A percentile compares a stretch with the other conserved stretches of the same genome.
These are phyloP conservation scores for Metschnikowia lachancei DNA, from an alignment of 805 yeast genomes.

Conservation along the genomic window DNA sequence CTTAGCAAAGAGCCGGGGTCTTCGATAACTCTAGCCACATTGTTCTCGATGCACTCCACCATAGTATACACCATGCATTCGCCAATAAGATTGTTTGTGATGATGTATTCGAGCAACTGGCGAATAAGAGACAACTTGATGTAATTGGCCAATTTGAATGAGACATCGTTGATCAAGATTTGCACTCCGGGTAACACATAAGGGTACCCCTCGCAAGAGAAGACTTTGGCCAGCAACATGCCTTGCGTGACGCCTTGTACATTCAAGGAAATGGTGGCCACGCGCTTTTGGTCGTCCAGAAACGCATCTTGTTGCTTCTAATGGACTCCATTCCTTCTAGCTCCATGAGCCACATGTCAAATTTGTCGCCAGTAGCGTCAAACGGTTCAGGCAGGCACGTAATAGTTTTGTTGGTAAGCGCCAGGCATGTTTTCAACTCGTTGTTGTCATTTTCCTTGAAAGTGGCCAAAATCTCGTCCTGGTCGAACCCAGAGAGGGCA, in stretches of 20 bases:
- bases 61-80: slow-evolving; percentile 65
- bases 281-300: slow-evolving; percentile 23
- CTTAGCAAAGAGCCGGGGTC: slow-evolving; percentile 67
- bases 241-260: slow-evolving; percentile 10
- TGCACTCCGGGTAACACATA: slow-evolving; percentile 66
- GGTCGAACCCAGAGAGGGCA: slow-evolving; percentile 65
- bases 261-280: slow-evolving; percentile 14
- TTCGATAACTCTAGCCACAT: slow-evolving; percentile 54
- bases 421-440: slow-evolving; percentile 51
- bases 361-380: slow-evolving; percentile 24
- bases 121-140: slow-evolving; percentile 58
- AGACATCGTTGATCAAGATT: slow-evolving; percentile 35
- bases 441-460: slow-evolving; percentile 41
- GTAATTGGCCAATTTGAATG: slow-evolving; percentile 63
- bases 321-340: slow-evolving; percentile 63
- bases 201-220: slow-evolving; percentile 53
- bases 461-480: slow-evolving; percentile 55
- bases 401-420: slow-evolving; percentile 39
- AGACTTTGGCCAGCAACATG: slow-evolving; percentile 24
- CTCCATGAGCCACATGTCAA: slow-evolving; percentile 70
- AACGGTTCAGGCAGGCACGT: slow-evolving; percentile 6
- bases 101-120: slow-evolving; percentile 44
- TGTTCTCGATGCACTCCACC: slow-evolving; percentile 75
- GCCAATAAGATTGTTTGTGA: slow-evolving; percentile 52
- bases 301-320: slow-evolving; percentile 45